A percentile compares a stretch with the other conserved stretches of the same genome.
Conservation (phyloP, 768 basidiomycete genomes). For the Tulasnella sp. region DNA sequence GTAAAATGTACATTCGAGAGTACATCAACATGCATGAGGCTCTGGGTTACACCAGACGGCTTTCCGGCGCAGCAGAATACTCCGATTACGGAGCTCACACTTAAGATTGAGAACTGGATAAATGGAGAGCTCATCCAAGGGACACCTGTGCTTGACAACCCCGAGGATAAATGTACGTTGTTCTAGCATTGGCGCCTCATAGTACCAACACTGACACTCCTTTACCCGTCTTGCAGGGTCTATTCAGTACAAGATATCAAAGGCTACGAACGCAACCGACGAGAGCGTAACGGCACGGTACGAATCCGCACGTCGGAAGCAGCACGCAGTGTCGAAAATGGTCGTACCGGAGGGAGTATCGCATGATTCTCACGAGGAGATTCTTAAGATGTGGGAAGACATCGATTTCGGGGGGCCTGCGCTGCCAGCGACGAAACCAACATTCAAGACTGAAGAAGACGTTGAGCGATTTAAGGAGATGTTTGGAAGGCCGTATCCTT, state of each 20-base stretch:
- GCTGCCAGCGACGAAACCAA: neutral
- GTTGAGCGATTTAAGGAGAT: neutral
- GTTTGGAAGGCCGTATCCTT: neutral
- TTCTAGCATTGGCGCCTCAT: too few relatives aligned
- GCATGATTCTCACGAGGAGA: neutral
- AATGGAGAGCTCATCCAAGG: conserved; percentile 32
- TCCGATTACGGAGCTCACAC: conserved; percentile 49
- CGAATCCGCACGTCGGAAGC: neutral
- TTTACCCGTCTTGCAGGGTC: too few relatives aligned
- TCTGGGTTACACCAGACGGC: conserved; percentile 57
- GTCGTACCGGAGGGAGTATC: conserved; percentile 6
- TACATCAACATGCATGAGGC: conserved; percentile 38
- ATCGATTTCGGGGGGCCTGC: conserved; percentile 1
- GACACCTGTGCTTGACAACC: conserved; percentile 28
- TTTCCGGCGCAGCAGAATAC: conserved; percentile 24
- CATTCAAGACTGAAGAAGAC: neutral
- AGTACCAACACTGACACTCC: neutral
- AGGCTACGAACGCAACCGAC: neutral
- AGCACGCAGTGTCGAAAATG: neutral
- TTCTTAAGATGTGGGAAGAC: conserved; percentile 3
- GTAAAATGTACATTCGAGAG: conserved; percentile 56
- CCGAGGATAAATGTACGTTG: conserved; percentile 27
- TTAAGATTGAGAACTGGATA: conserved; percentile 40
- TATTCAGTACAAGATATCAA: neutral
- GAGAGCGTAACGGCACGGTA: neutral